A percentile compares a stretch with the other conserved stretches of the same genome.
Evolutionary conservation across 495 filamentous ascomycete species (phyloP).

Genomic region (Amphirosellinia nigrospora): DNA sequence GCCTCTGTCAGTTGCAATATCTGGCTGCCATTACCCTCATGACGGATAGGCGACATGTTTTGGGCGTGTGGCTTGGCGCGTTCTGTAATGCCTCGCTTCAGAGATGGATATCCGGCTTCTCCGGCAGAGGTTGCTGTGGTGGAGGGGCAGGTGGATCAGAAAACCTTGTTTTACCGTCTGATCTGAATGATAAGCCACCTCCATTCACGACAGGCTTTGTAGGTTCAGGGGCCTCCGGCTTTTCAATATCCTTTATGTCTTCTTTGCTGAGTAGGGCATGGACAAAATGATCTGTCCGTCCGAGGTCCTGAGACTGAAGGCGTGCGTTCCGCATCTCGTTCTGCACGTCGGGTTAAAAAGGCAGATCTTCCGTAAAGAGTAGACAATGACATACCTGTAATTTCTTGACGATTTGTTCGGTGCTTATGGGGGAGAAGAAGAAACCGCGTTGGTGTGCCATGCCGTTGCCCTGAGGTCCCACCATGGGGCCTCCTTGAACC

Average conservation of each 20-base stretch:
- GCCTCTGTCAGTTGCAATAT: conserved; percentile 82
- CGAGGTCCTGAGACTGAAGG: conserved; percentile 83
- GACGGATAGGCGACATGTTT: conserved; percentile 65
- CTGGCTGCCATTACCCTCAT: conserved; percentile 70
- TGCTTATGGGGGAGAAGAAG: conserved; percentile 86
- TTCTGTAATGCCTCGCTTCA: conserved; percentile 79
- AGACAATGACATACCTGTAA: conserved; percentile 73
- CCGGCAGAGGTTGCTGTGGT: conserved; percentile 87
- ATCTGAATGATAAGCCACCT: conserved; percentile 55
- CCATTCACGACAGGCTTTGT: conserved; percentile 46
- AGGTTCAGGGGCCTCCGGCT: conserved; percentile 52
- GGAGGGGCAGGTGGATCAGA: conserved; percentile 91
- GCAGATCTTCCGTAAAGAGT: conserved; percentile 21
- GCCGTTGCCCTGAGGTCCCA: conserved; percentile 63
- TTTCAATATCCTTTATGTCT: conserved; percentile 67
- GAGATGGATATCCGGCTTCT: conserved; percentile 77
- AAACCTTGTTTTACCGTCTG: conserved; percentile 71
- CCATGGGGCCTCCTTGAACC: conserved; percentile 41
- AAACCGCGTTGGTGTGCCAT: conserved; percentile 57
- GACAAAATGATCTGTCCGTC: conserved; percentile 80
- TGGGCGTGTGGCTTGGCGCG: conserved; percentile 62
- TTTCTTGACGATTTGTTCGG: conserved; percentile 93
- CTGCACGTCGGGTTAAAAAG: conserved; percentile 50
- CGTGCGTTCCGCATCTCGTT: conserved; percentile 85
- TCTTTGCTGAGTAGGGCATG: conserved; percentile 74